phyloP scores from a whole-genome alignment of 164 flowering plant genomes.

The Chimonanthus praecox region DNA sequence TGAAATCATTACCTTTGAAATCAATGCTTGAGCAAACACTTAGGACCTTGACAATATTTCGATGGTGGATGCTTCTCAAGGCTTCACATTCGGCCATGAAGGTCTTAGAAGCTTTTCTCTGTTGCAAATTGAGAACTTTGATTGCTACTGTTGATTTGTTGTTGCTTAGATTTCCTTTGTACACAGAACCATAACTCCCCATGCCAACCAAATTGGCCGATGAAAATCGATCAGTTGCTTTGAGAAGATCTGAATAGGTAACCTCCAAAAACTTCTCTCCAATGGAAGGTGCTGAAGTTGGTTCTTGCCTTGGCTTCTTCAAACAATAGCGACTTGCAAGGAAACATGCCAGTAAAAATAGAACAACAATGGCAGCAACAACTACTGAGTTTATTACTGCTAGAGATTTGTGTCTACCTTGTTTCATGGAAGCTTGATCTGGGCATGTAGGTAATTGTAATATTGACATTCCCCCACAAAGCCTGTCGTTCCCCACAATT shows the following conservation, averaged over 20 bases:
- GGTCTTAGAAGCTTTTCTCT: not conserved
- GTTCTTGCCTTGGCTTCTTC: not conserved
- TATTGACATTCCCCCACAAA: conserved; percentile 10
- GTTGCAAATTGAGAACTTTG: conserved; percentile 2
- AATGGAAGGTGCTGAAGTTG: not conserved
- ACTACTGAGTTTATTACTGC: not conserved
- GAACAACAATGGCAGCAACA: not conserved
- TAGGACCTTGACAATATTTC: not conserved
- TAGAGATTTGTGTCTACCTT: not conserved
- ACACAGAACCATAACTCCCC: conserved; percentile 5
- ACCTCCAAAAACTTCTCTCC: not conserved
- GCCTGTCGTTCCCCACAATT: not conserved
- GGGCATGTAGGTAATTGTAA: conserved; percentile 24
- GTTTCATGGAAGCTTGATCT: not conserved
- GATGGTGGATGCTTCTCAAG: not conserved
- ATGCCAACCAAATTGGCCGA: not conserved
- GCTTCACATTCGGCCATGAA: conserved; percentile 1
- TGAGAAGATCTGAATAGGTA: not conserved
- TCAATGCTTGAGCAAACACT: conserved; percentile 3
- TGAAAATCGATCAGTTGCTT: not conserved
- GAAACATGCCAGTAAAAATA: not conserved
- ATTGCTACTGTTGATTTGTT: not conserved
- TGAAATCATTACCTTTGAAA: conserved; percentile 4
- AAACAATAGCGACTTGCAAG: not conserved
- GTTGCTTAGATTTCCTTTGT: not conserved